These are phyloP conservation scores for Skeletonema costatum DNA, from an alignment of 108 stramenopile genomes.

Conservation along the genomic window DNA sequence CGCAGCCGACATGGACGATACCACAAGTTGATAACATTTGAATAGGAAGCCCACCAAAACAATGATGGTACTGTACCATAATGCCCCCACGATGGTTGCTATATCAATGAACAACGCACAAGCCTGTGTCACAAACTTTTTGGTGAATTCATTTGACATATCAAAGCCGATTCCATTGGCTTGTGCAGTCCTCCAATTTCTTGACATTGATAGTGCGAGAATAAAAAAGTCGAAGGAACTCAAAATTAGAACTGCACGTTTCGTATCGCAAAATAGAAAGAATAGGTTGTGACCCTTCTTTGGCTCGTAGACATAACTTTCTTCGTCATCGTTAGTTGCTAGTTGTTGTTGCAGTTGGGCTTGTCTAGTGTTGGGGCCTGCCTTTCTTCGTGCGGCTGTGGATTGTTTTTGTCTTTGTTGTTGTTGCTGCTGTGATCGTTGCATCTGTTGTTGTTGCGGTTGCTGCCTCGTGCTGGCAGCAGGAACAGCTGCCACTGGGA, in stretches of 20 bases:
- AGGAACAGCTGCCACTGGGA: neutral
- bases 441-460: neutral
- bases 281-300: constrained; percentile 1
- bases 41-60: constrained; percentile 4
- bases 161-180: neutral
- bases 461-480: neutral
- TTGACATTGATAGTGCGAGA: neutral
- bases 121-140: neutral
- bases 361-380: neutral
- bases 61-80: constrained; percentile 8
- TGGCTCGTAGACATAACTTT: neutral
- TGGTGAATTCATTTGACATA: neutral
- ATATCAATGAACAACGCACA: constrained; percentile 12
- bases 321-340: neutral
- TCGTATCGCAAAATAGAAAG: constrained; percentile 1
- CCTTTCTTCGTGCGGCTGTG: neutral
- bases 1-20: neutral
- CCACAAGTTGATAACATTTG: constrained; percentile 10
- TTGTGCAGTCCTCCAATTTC: neutral
- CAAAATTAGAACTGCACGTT: neutral
- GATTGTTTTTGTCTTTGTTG: neutral
- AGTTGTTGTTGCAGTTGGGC: neutral
- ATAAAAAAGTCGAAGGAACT: neutral
- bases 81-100: neutral
- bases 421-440: neutral